phyloP scores from a whole-genome alignment of 768 basidiomycete genomes.

The Lentinula sp. region DNA sequence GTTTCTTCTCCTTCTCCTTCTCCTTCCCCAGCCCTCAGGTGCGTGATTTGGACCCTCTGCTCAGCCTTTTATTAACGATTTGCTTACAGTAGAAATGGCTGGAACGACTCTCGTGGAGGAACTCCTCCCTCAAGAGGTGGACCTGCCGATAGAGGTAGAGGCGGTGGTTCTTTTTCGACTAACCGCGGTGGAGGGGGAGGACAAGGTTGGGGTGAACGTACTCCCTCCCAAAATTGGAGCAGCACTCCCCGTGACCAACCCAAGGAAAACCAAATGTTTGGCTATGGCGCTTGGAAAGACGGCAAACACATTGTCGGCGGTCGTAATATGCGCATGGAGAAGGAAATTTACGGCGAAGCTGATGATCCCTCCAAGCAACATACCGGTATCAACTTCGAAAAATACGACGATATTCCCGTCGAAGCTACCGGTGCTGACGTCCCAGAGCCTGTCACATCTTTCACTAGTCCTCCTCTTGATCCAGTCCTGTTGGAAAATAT shows the following conservation, averaged over 20 bases:
- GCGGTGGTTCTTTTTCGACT: constrained; percentile 32
- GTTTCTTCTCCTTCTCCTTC: constrained; percentile 47
- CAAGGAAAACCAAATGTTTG: constrained; percentile 37
- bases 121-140: constrained; percentile 46
- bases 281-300: constrained; percentile 82
- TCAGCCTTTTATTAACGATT: constrained; percentile 11
- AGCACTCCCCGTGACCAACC: constrained; percentile 33
- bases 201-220: constrained; percentile 34
- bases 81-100: constrained; percentile 47
- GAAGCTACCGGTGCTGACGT: constrained; percentile 96
- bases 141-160: constrained; percentile 30
- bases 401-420: constrained; percentile 99
- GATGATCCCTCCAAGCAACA: constrained; percentile 84
- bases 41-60: constrained; percentile 17
- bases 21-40: constrained; percentile 34
- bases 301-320: constrained; percentile 81
- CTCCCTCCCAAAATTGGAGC: constrained; percentile 34
- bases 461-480: constrained; percentile 87
- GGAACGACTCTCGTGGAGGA: constrained; percentile 66
- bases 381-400: constrained; percentile 99
- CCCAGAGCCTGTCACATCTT: constrained; percentile 88
- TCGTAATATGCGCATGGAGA: constrained; percentile 85
- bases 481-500: constrained; percentile 95
- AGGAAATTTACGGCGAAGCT: constrained; percentile 91
- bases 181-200: constrained; percentile 32